Evolutionary conservation across 208 protist species (phyloP).

Genomic region (Leishmania guyanensis): DNA sequence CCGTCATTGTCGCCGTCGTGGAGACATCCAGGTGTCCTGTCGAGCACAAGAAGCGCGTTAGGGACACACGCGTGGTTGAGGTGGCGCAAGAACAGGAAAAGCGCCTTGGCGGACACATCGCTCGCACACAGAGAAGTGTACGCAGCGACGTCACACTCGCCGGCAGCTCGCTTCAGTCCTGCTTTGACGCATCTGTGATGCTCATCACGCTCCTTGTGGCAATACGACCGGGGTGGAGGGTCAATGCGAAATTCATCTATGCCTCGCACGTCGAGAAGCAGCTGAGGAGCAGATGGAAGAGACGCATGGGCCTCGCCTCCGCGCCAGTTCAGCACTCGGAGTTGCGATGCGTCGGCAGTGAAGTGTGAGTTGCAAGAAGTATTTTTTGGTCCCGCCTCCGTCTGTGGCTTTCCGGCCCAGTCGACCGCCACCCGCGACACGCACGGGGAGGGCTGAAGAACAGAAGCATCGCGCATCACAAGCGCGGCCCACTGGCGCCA

Average conservation of each 20-base stretch:
- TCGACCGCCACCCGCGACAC: neutral
- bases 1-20: neutral
- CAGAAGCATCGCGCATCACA: conserved; percentile 4
- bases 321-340: neutral
- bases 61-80: conserved; percentile 69
- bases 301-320: neutral
- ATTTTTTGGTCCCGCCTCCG: neutral
- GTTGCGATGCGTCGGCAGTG: neutral
- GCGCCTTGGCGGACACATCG: conserved; percentile 1
- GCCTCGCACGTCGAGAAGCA: conserved; percentile 6
- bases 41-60: conserved; percentile 58
- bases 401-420: neutral
- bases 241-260: conserved; percentile 32
- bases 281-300: neutral
- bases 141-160: neutral
- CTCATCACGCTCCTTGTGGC: neutral
- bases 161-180: neutral
- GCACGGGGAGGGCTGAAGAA: neutral
- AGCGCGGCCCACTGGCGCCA: conserved; percentile 1
- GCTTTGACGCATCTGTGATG: neutral
- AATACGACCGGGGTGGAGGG: neutral
- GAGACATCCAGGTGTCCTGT: neutral
- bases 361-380: too few species aligned
- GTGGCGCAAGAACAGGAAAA: conserved; percentile 42
- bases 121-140: neutral